Conservation (phyloP, 768 basidiomycete genomes). For the Amanita exitialis region DNA sequence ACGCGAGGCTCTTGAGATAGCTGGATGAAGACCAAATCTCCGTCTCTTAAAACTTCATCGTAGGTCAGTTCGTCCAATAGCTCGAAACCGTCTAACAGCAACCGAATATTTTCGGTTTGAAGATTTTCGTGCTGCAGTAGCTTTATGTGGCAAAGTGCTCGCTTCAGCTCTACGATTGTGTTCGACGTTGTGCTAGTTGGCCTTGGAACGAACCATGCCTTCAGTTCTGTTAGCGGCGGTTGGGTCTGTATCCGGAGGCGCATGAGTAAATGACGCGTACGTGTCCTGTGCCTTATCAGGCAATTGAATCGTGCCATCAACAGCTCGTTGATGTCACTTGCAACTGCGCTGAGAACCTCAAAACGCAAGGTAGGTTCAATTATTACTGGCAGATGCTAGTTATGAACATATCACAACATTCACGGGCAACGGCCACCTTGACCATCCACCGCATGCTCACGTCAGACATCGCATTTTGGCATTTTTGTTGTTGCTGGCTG, state of each 20-base stretch:
- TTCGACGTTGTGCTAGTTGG: conserved; percentile 10
- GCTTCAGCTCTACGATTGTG: conserved; percentile 29
- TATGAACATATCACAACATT: too few species aligned
- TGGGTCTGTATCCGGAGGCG: conserved; percentile 40
- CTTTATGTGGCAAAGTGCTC: conserved; percentile 25
- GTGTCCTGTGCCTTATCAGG: too few species aligned
- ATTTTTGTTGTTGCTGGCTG: too few species aligned
- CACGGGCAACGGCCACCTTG: too few species aligned
- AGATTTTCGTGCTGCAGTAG: conserved; percentile 17
- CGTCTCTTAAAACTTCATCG: conserved; percentile 32
- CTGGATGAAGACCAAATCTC: conserved; percentile 33
- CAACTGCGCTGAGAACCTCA: too few species aligned
- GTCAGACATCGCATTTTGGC: too few species aligned
- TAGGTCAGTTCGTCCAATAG: conserved; percentile 30
- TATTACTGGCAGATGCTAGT: too few species aligned
- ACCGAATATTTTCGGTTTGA: conserved; percentile 14
- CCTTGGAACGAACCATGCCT: conserved; percentile 42
- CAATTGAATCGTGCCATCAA: too few species aligned
- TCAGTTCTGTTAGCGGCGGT: conserved; percentile 36
- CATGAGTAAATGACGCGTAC: conserved; percentile 19
- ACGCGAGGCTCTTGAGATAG: conserved; percentile 4
- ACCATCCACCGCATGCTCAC: too few species aligned
- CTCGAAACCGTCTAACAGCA: conserved; percentile 39
- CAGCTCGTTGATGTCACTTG: too few species aligned
- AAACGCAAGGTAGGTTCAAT: too few species aligned